Evolutionary conservation across 306 rosid genomes (phyloP), one percentile per base, ranked within the genome.

Genomic region (Quercus gilva): DNA sequence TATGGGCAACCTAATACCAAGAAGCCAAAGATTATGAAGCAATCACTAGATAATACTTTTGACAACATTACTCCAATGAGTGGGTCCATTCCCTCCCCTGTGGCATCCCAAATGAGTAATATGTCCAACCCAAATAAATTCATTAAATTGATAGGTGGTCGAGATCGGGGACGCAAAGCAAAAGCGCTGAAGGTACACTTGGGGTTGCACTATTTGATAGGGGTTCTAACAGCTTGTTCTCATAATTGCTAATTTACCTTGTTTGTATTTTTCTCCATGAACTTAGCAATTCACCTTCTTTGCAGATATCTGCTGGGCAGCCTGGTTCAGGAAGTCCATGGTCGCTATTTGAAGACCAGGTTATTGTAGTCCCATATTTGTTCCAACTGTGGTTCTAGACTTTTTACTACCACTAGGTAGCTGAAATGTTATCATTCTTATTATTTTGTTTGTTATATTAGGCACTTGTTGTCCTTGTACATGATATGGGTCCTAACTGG

Each of bases 401-500:
- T 55, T 80, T 11, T n/a, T 49, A 51, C 70, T 41, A 69, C 51
- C 25, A 58, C 57, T 45, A 64, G 55, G 14, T 45, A 74, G 52
- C n/a, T 67, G 49, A 20, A 78, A 75, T n/a, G 55, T 76, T 76
- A 80, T 72, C 52, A 65, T 28, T 29, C 45, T n/a, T 68, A 33
- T 59, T 21, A 49, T 41, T 29, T 2, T 64, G 53, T 73, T 60
- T 80, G 18, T 59, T 77, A 37, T 78, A 29, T 77, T 80, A 88
- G 88, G 99, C 98, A 77, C 98, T 96, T 84, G 98, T 96, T 87
- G 99, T 96, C 69, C 88, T 93, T 74, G 99, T 93, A 61, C 99
- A 96, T 81, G 99, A 96, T 84, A 91, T 96, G 99, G 99, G 99
- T 77, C 99, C 92, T 28, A 96, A 96, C 76, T 96, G 99, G 99